Conservation (phyloP, 768 basidiomycete genomes). For the Tulasnella sp. region DNA sequence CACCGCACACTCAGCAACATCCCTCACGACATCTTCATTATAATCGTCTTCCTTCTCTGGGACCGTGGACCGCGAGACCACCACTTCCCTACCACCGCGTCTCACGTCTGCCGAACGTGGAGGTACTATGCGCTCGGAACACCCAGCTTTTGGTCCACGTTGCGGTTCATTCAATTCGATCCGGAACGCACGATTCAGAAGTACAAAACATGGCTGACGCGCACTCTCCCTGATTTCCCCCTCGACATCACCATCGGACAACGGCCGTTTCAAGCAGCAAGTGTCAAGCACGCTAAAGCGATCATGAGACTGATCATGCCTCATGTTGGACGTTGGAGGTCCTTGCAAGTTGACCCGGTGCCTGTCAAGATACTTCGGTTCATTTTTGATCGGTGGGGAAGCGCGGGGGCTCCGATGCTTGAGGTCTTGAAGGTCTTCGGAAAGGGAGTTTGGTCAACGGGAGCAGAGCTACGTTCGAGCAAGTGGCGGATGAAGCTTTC, state of each 20-base stretch:
- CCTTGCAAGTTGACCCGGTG: constrained; percentile 18
- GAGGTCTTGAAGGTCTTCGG: constrained; percentile 51
- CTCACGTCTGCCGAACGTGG: neutral
- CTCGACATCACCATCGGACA: neutral
- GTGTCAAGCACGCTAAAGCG: neutral
- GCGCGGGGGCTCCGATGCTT: constrained; percentile 40
- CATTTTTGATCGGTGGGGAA: constrained; percentile 44
- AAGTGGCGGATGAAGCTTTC: neutral
- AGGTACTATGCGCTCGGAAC: neutral
- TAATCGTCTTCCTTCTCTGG: neutral
- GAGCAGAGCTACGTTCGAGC: neutral
- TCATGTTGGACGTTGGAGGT: constrained; percentile 22
- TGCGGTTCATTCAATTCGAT: neutral
- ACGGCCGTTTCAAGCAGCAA: neutral
- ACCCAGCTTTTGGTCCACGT: neutral
- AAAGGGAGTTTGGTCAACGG: constrained; percentile 33
- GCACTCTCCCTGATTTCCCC: neutral
- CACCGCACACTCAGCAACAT: neutral
- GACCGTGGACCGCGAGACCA: neutral
- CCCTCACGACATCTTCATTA: neutral
- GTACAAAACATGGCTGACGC: neutral
- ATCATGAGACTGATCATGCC: neutral
- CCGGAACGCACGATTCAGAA: neutral
- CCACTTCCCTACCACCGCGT: neutral
- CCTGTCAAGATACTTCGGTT: constrained; percentile 30